These are phyloP conservation scores for Phytopythium ostracodes DNA, from an alignment of 352 stramenopile species.

Conservation along the genomic window DNA sequence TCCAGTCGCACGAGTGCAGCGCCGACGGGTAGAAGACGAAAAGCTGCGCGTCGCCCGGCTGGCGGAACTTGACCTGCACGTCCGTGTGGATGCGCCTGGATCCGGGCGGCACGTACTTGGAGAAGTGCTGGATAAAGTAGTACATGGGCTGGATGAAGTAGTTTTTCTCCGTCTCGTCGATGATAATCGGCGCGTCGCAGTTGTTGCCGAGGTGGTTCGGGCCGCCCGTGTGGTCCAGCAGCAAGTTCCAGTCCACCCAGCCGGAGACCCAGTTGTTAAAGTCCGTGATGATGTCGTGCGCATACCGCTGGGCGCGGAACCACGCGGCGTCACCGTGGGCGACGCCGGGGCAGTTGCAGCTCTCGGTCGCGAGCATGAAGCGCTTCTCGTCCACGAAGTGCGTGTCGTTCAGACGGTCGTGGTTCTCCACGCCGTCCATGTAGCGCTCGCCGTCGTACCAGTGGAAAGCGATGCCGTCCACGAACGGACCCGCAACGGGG, in stretches of 20 bases:
- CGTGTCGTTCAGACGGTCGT: constrained; percentile 71
- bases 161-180: constrained; percentile 55
- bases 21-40: constrained; percentile 56
- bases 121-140: constrained; percentile 91
- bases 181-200: constrained; percentile 77
- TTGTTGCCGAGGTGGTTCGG: constrained; percentile 86
- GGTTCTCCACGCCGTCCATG: constrained; percentile 70
- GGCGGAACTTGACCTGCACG: constrained; percentile 38
- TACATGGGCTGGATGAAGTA: constrained; percentile 87
- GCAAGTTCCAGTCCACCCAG: constrained; percentile 93
- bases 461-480: constrained; percentile 90
- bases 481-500: constrained; percentile 56
- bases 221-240: constrained; percentile 83
- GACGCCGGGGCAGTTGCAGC: constrained; percentile 72
- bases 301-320: constrained; percentile 85
- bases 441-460: constrained; percentile 76
- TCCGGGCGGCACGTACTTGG: constrained; percentile 77
- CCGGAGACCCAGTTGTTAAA: constrained; percentile 85
- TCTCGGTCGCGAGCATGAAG: constrained; percentile 72
- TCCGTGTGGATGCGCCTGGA: constrained; percentile 63
- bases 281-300: constrained; percentile 89
- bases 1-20: constrained; percentile 59
- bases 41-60: constrained; percentile 60
- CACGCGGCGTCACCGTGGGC: constrained; percentile 62
- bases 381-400: constrained; percentile 54